A percentile compares a stretch with the other conserved stretches of the same genome.
phyloP scores from a whole-genome alignment of 495 filamentous ascomycete genomes.

The Talaromyces thailandensis region DNA sequence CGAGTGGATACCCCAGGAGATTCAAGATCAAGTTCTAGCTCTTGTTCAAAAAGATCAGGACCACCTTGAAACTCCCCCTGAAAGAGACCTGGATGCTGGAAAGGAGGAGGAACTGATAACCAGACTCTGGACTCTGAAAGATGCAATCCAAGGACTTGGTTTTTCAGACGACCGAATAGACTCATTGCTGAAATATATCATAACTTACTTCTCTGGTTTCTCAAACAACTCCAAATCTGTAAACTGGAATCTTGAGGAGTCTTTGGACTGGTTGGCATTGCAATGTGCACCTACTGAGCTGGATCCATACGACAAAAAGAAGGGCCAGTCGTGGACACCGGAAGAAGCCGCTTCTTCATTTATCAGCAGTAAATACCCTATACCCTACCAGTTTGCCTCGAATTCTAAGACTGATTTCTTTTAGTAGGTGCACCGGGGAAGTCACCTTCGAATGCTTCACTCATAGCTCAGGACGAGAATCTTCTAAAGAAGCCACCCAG shows the following conservation, averaged over 20 bases:
- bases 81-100: conserved; percentile 14
- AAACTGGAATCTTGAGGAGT: conserved; percentile 78
- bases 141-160: conserved; percentile 54
- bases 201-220: conserved; percentile 46
- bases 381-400: background rate
- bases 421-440: background rate
- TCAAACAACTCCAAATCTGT: conserved; percentile 46
- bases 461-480: conserved; percentile 12
- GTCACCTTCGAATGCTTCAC: background rate
- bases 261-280: conserved; percentile 77
- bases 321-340: conserved; percentile 22
- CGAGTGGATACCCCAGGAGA: conserved; percentile 70
- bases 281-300: conserved; percentile 59
- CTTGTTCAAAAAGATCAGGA: conserved; percentile 38
- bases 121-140: conserved; percentile 72
- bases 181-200: conserved; percentile 54
- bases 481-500: conserved; percentile 18
- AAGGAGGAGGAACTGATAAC: conserved; percentile 65
- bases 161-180: conserved; percentile 57
- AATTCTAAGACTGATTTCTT: background rate
- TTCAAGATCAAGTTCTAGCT: conserved; percentile 66
- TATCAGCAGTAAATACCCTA: conserved; percentile 31
- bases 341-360: conserved; percentile 30
- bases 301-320: conserved; percentile 53
- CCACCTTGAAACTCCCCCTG: conserved; percentile 22